Conservation (phyloP, 805 yeast genomes). For the Debaryomyces castellii region DNA sequence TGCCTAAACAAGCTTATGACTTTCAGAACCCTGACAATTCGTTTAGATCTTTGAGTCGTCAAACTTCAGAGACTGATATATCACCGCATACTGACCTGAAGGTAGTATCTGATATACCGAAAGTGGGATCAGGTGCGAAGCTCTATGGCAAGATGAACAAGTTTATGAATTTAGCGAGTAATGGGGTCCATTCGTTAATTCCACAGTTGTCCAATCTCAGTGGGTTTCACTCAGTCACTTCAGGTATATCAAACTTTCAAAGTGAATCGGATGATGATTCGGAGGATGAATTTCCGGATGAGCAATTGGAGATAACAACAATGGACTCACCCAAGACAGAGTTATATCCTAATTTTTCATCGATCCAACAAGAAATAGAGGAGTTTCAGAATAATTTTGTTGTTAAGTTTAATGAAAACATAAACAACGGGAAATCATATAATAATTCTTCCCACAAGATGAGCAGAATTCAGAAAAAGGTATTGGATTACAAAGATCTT, state of each 20-base stretch:
- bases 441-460: constrained; percentile 4
- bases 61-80: neutral
- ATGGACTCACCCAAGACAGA: neutral
- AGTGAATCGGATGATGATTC: constrained; percentile 25
- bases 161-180: constrained; percentile 13
- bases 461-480: constrained; percentile 34
- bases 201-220: constrained; percentile 8
- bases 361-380: constrained; percentile 24
- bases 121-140: neutral
- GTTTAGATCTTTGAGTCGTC: constrained; percentile 6
- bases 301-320: neutral
- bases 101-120: neutral
- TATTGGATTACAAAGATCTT: constrained; percentile 31
- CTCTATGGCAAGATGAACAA: constrained; percentile 11
- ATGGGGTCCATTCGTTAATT: constrained; percentile 15
- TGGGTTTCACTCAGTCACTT: neutral
- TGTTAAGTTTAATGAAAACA: constrained; percentile 12
- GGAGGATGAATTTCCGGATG: constrained; percentile 1
- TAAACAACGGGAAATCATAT: neutral
- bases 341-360: constrained; percentile 8
- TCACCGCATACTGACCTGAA: neutral
- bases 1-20: neutral
- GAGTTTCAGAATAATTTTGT: constrained; percentile 33
- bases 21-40: constrained; percentile 19
- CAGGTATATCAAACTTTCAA: constrained; percentile 12